Evolutionary conservation across 2,329 filamentous ascomycete genomes (phyloP).

Genomic region (Pyricularia pennisetigena): DNA sequence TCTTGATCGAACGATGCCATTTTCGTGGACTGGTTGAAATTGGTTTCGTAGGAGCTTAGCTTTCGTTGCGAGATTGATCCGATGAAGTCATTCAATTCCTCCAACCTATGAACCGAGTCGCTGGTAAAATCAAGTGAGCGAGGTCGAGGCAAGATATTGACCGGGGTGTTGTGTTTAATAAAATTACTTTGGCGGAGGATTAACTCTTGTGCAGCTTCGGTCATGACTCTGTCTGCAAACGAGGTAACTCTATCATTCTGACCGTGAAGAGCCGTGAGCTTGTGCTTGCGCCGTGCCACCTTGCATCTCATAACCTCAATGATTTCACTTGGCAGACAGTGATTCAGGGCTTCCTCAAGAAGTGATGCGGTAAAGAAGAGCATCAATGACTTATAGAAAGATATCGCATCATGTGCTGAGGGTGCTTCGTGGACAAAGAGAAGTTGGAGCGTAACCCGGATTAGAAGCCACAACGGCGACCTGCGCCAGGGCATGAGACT

Average conservation of each 20-base stretch:
- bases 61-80: background rate
- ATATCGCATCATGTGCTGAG: background rate
- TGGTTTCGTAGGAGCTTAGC: background rate
- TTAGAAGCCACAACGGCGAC: background rate
- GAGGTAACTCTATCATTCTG: background rate
- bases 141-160: background rate
- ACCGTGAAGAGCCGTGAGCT: background rate
- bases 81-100: background rate
- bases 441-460: background rate
- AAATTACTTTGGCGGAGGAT: background rate
- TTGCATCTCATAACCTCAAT: background rate
- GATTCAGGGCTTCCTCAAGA: background rate
- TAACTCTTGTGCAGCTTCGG: background rate
- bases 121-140: background rate
- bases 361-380: background rate
- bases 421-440: background rate
- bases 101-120: background rate
- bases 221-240: background rate
- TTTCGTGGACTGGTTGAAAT: background rate
- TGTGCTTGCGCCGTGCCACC: background rate
- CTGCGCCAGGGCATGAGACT: background rate
- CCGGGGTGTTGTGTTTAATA: background rate
- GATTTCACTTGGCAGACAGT: background rate
- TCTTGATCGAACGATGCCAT: background rate
- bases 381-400: background rate